Conservation (phyloP, 2,329 filamentous ascomycete genomes). For the Talaromyces sp. region DNA sequence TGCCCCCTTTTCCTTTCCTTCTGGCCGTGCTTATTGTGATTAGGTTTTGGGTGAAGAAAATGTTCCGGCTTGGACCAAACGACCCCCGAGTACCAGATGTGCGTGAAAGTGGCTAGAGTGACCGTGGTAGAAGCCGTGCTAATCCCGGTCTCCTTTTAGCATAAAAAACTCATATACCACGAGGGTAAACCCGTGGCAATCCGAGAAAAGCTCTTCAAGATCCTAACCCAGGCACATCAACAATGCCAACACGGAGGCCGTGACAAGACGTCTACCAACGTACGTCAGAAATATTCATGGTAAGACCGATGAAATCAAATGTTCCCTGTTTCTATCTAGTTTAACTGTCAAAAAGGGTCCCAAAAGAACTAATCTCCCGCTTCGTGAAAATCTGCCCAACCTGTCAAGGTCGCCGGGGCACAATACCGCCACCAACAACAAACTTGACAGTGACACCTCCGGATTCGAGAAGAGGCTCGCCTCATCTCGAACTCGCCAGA, state of each 20-base stretch:
- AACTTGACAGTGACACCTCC: conserved; percentile 38
- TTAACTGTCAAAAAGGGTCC: conserved; percentile 36
- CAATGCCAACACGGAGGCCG: conserved; percentile 50
- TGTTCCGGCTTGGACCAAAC: conserved; percentile 45
- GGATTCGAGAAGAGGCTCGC: conserved; percentile 36
- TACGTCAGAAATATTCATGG: conserved; percentile 49
- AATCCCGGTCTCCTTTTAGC: conserved; percentile 18
- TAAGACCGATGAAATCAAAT: conserved; percentile 21
- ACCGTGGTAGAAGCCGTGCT: not conserved
- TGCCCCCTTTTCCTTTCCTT: not conserved
- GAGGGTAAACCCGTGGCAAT: conserved; percentile 51
- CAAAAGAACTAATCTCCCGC: conserved; percentile 49
- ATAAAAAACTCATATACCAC: conserved; percentile 44
- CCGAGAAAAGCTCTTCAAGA: conserved; percentile 48
- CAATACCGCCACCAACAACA: conserved; percentile 20
- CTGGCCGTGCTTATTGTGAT: conserved; percentile 5
- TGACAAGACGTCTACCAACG: conserved; percentile 50
- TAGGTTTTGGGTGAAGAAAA: conserved; percentile 52
- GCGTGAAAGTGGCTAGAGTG: not conserved
- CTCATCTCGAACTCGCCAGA: conserved; percentile 28
- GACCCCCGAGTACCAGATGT: conserved; percentile 23
- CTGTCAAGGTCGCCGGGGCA: conserved; percentile 43
- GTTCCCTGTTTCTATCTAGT: not conserved
- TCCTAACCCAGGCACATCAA: conserved; percentile 47
- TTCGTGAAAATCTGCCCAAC: conserved; percentile 50